Evolutionary conservation across 1,284 basidiomycete genomes (phyloP), one percentile per base, ranked within the genome.

Genomic region (Melampsora americana): DNA sequence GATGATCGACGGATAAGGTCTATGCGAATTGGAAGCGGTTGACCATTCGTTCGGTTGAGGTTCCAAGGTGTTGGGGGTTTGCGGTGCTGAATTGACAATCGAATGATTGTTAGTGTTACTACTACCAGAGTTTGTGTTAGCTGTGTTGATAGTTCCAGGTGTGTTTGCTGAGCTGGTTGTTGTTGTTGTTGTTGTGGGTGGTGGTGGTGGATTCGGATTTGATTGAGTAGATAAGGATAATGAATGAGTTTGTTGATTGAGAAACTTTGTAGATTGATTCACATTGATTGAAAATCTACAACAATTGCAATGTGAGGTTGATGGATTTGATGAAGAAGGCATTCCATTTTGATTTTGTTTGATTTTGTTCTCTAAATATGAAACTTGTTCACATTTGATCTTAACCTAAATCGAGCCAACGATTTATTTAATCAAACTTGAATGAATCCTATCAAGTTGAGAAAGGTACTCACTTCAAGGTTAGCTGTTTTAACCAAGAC

Each of bases 301-400:
- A 56, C 70, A 72, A 64, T 50, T 50, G 26, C 70, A 72, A 53
- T 72, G 70, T 28, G 53, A 56, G n/a, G 7, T 35, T 64, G 70
- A 32, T 23, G 18, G n/a, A 60, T 44, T 70, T 39, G 32, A 62
- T 18, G 20, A 12, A n/a, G n/a, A 56, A 12, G 53, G 14, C 3
- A 28, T 56, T 23, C 53, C n/a, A 56, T 5, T 56, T 56, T 28
- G 53, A 2, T 42, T 14, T 56, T 56, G 53, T 56, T 56, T 56
- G 18, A 72, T 23, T 46, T 65, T 72, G 18, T n/a, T 35, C 18
- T 65, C 26, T 35, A 64, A 39, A 65, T 72, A 62, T 5, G 61
- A 42, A 28, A 48, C 46, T 44, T 50, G 60, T 50, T 72, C 59
- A 30, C 46, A 42, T 39, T 72, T 59, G 18, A 50, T 28, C 61